Base-by-base conservation (phyloP, 345 rosid genomes). In the Salix brachista region DNA sequence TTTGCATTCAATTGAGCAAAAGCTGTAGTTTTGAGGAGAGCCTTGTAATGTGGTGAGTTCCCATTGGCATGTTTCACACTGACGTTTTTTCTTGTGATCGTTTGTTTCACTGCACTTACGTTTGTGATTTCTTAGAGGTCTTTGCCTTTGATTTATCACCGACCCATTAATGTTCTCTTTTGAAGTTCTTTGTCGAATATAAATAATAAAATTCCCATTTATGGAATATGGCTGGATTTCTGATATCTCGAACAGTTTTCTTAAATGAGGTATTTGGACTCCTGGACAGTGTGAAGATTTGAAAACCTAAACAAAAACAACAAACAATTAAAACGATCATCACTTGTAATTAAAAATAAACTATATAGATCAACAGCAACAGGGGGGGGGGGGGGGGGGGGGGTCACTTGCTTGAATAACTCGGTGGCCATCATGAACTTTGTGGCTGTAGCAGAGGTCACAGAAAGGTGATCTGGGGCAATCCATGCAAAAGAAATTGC, bases 211-310 rank as follows among this genome's bases (percentile, higher is more conserved):
- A 4, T 17, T 17, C 1, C 12, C 23, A 17, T 69, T 44, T 1
- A 69, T 69, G 16, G 56, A 41, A 69, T 69, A 69, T 6, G 56
- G 54, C 23, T 69, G 72, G 37, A 69, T 46, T 5, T 69, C 72
- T 7, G 36, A 11, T 46, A 69, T 18, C 16, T 42, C 60, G 30
- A 26, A 8, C 54, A 46, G 6, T 69, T 46, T 69, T n/a, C 19
- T 25, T 23, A 46, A 5, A 17, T 23, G 28, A 41, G 18, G 23
- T 14, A 23, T 28, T 1, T 14, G 14, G 44, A 72, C 26, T 54
- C 54, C 76, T 17, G 76, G 21, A 61, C 39, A 8, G 18, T n/a
- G 25, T 6, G 75, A 77, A 71, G 75, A 75, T 65, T 4, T 77
- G 18, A 2, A 65, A 28, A 50, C 76, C 76, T 71, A 48, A 19